Conservation (phyloP, 805 yeast species). For the Nakazawaea anatomiae region DNA sequence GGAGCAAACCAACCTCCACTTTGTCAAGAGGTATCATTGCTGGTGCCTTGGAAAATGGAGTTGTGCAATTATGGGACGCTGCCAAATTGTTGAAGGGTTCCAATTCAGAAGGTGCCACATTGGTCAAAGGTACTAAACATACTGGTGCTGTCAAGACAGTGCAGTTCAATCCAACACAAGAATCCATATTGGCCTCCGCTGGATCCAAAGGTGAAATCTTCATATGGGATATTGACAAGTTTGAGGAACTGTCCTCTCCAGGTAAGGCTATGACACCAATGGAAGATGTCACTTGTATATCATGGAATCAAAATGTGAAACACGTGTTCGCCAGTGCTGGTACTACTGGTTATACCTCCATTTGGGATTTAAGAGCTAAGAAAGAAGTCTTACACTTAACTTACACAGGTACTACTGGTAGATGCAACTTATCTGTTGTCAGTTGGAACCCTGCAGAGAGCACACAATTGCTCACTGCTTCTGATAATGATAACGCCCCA, state of each 20-base stretch:
- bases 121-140: conserved; percentile 54
- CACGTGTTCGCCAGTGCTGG: conserved; percentile 92
- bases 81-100: conserved; percentile 36
- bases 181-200: conserved; percentile 74
- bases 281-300: conserved; percentile 73
- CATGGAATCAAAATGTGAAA: conserved; percentile 82
- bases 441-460: conserved; percentile 94
- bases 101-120: conserved; percentile 36
- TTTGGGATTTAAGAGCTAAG: conserved; percentile 89
- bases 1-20: conserved; percentile 58
- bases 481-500: conserved; percentile 76
- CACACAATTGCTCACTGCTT: conserved; percentile 83
- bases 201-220: conserved; percentile 85
- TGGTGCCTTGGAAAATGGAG: conserved; percentile 85
- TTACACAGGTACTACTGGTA: conserved; percentile 51
- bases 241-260: conserved; percentile 53
- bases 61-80: conserved; percentile 74
- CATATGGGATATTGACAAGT: conserved; percentile 80
- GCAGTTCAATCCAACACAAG: conserved; percentile 71
- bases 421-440: conserved; percentile 72
- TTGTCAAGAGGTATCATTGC: conserved; percentile 59
- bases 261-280: conserved; percentile 74
- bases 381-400: conserved; percentile 84
- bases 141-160: conserved; percentile 65
- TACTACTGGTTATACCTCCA: conserved; percentile 76